Percentiles rank a stretch among this genome's conserved stretches.
These are phyloP conservation scores for Solanum medicagineum DNA, from an alignment of 257 asterid genomes.

Conservation along the genomic window DNA sequence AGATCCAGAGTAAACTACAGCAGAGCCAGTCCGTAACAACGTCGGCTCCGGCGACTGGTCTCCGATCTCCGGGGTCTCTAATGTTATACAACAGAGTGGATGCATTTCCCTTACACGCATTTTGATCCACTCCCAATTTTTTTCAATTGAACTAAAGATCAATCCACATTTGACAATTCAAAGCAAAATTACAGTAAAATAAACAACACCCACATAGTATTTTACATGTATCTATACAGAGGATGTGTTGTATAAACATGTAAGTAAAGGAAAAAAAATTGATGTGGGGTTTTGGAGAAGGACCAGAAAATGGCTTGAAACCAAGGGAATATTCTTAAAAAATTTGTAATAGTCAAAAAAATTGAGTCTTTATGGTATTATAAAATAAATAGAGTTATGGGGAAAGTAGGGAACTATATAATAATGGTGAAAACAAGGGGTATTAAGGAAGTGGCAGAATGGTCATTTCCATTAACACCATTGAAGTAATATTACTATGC, in stretches of 20 bases:
- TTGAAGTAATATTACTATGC: background rate
- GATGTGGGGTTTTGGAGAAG: background rate
- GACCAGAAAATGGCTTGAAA: conserved; percentile 22
- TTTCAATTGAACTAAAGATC: background rate
- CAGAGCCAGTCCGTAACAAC: conserved; percentile 65
- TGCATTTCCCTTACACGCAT: conserved; percentile 93
- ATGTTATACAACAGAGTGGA: conserved; percentile 82
- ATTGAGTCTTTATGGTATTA: background rate
- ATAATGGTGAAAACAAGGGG: background rate
- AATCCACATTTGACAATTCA: background rate
- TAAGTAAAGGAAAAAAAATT: background rate
- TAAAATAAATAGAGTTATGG: background rate
- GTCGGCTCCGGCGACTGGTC: conserved; percentile 58
- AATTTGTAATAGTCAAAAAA: background rate
- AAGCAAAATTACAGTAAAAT: background rate
- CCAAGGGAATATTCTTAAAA: conserved; percentile 12
- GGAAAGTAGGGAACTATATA: background rate
- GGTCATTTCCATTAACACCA: conserved; percentile 1
- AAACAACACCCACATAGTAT: conserved; percentile 4
- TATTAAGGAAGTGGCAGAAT: background rate
- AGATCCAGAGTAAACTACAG: conserved; percentile 48
- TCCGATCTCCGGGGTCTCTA: conserved; percentile 58
- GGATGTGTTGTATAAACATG: background rate
- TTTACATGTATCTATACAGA: background rate
- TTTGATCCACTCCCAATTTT: background rate